Base-by-base conservation (phyloP, 306 rosid genomes). In the Acacia melanoxylon region DNA sequence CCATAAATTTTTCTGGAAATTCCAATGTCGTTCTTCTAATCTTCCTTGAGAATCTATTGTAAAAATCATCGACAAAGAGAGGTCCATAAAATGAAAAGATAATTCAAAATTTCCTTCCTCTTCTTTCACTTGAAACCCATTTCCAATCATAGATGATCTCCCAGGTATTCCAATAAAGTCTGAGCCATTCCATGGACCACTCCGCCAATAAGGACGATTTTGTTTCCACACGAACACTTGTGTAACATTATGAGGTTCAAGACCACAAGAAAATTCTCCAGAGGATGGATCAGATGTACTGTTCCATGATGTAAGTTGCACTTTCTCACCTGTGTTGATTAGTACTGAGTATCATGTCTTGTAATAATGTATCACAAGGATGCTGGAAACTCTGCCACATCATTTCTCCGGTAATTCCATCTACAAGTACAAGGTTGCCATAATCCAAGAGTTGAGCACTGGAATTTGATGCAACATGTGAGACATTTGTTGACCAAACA, bases 341-440 rank as follows among this genome's bases (percentile, higher is more conserved):
- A 3, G 37, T 3, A 31, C 56, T 24, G 2, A 77, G 7, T 66
- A 77, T 77, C 85, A 83, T 77, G 4, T 49, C 33, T 16, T 63
- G 46, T 33, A 51, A 58, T 45, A 46, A 11, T 72, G 54, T 35
- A 40, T 83, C 22, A 59, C 79, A n/a, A 48, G 86, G 84, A 74
- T 81, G 10, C 15, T 78, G 75, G 72, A 70, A 75, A 71, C 88
- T 87, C 46, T 78, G 59, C 87, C 88, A 84, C 45, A 63, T 17
- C 22, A 15, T 51, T 14, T 35, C 0, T 20, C 7, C 5, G 0
- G 51, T 37, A 22, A 40, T 8, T 0, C 46, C 5, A 52, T 71
- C 83, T 45, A 25, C 16, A 67, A 6, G 82, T 77, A 63, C 76
- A 75, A 81, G 2, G 25, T n/a, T 62, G 37, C 33, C 58, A 16